A percentile compares a stretch with the other conserved stretches of the same genome.
phyloP scores from a whole-genome alignment of 176 grass and related monocot species.

The Triticum monococcum region DNA sequence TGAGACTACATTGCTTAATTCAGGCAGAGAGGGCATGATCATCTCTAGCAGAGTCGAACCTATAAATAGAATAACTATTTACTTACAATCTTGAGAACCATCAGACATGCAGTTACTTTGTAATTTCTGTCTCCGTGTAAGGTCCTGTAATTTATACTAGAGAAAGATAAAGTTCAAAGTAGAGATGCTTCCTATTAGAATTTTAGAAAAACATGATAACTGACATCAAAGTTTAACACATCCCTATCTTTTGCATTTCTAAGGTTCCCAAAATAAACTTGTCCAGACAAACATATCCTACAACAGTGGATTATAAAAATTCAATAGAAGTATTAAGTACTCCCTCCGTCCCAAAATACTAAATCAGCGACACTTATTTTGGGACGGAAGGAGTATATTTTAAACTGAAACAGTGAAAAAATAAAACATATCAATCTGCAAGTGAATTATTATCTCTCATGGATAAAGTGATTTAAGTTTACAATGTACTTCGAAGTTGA shows the following conservation, averaged over 20 bases:
- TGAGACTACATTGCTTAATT: conserved; percentile 10
- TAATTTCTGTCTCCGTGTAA: neutral
- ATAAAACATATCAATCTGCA: conserved; percentile 23
- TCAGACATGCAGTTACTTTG: neutral
- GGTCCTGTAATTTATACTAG: conserved; percentile 11
- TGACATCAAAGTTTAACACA: conserved; percentile 11
- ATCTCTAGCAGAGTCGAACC: conserved; percentile 4
- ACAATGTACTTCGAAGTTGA: conserved; percentile 98
- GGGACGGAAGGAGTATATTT: neutral
- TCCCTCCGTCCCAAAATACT: too few species aligned
- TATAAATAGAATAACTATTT: neutral
- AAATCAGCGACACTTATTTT: too few species aligned
- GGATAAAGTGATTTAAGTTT: conserved; percentile 59
- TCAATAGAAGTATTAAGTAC: conserved; percentile 1
- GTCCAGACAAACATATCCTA: neutral
- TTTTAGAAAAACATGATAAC: neutral
- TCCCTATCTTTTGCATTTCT: neutral
- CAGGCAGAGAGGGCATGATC: conserved; percentile 2
- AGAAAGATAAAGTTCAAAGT: conserved; percentile 12
- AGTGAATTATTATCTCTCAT: conserved; percentile 22
- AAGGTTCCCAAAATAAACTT: conserved; percentile 16
- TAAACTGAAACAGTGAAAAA: conserved; percentile 11
- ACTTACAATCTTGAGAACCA: neutral
- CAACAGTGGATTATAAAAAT: conserved; percentile 4
- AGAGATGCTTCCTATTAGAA: neutral